Conservation (phyloP, 2,329 filamentous ascomycete genomes). For the Microcera coccophila region DNA sequence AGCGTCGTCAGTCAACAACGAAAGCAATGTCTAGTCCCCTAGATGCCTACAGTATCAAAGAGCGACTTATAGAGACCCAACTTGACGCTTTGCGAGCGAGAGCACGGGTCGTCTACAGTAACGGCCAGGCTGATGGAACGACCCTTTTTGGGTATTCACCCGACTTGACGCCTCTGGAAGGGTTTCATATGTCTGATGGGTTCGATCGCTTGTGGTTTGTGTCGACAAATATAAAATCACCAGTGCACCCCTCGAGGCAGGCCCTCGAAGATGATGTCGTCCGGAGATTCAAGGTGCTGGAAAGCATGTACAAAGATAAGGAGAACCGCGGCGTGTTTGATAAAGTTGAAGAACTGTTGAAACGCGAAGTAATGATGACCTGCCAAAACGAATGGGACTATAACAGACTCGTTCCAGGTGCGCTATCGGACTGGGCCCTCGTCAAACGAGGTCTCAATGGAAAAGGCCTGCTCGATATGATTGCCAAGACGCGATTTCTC, state of each 20-base stretch:
- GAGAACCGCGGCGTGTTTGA: neutral
- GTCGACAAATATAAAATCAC: slow-evolving; percentile 12
- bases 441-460: slow-evolving; percentile 4
- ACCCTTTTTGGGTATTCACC: slow-evolving; percentile 13
- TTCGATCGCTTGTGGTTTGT: slow-evolving; percentile 23
- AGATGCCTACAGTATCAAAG: slow-evolving; percentile 12
- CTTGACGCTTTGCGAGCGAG: slow-evolving; percentile 19
- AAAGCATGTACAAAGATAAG: neutral
- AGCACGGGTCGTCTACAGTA: slow-evolving; percentile 15
- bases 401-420: too few relatives aligned
- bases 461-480: slow-evolving; percentile 11
- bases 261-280: slow-evolving; percentile 8
- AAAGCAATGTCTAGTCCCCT: neutral
- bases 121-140: slow-evolving; percentile 16
- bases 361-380: slow-evolving; percentile 13
- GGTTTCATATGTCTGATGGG: slow-evolving; percentile 20
- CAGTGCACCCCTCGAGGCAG: slow-evolving; percentile 11
- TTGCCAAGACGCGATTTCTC: slow-evolving; percentile 18
- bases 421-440: slow-evolving; percentile 11
- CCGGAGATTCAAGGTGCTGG: slow-evolving; percentile 6
- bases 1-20: slow-evolving; percentile 2
- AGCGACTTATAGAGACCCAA: slow-evolving; percentile 15
- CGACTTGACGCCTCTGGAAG: neutral
- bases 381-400: slow-evolving; percentile 19
- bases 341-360: slow-evolving; percentile 4